A percentile compares a stretch with the other conserved stretches of the same genome.
Conservation (phyloP, 352 stramenopile species). For the Phytopythium ostracodes region DNA sequence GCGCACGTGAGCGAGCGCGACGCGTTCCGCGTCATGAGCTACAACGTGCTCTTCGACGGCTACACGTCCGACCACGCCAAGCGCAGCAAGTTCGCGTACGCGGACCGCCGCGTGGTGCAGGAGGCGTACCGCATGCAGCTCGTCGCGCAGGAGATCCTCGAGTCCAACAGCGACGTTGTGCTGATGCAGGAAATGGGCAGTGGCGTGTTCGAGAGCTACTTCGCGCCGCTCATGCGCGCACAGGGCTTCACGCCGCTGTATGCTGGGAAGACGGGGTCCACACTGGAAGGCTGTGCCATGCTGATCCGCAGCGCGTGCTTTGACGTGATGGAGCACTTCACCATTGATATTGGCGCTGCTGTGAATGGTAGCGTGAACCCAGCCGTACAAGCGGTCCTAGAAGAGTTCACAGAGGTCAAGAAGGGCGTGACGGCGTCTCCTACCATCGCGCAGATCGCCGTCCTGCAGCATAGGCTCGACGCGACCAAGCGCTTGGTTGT, state of each 20-base stretch:
- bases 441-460: slow-evolving; percentile 56
- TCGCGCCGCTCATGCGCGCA: slow-evolving; percentile 43
- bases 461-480: slow-evolving; percentile 34
- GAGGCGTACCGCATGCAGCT: slow-evolving; percentile 78
- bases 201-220: slow-evolving; percentile 45
- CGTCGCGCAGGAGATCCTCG: slow-evolving; percentile 64
- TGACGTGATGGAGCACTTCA: slow-evolving; percentile 44
- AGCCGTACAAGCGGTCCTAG: slow-evolving; percentile 26
- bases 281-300: slow-evolving; percentile 61
- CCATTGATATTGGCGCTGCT: slow-evolving; percentile 30
- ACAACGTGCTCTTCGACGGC: slow-evolving; percentile 76
- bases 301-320: slow-evolving; percentile 44
- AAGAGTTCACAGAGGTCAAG: slow-evolving; percentile 43
- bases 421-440: slow-evolving; percentile 49
- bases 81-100: slow-evolving; percentile 63
- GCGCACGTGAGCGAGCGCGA: neutral
- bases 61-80: slow-evolving; percentile 59
- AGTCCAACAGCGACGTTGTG: slow-evolving; percentile 56
- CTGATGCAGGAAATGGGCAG: slow-evolving; percentile 78
- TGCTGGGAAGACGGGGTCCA: slow-evolving; percentile 61
- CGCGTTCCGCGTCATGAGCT: slow-evolving; percentile 69
- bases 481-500: slow-evolving; percentile 32
- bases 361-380: slow-evolving; percentile 32
- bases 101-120: slow-evolving; percentile 30
- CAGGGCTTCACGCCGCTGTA: slow-evolving; percentile 52